Evolutionary conservation across 208 protist genomes (phyloP).

Genomic region (Phytomonas francai): DNA sequence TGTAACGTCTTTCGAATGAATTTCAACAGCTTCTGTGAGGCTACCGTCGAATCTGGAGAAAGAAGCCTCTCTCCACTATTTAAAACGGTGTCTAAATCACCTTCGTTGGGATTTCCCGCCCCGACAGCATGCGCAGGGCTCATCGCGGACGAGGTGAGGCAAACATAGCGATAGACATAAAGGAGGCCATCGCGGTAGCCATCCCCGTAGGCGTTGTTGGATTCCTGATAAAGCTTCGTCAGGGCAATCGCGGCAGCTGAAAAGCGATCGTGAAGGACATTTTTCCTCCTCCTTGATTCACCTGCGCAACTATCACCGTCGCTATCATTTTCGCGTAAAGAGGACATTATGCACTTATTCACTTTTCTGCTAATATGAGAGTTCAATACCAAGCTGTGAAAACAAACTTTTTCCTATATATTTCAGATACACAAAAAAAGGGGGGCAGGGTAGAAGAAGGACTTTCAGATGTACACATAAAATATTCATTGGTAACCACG

Average conservation of each 20-base stretch:
- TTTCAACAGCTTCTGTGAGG: conserved; percentile 18
- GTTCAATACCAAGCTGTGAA: background rate
- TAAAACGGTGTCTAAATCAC: background rate
- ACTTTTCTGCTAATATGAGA: background rate
- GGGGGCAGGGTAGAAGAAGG: background rate
- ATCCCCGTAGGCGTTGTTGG: conserved; percentile 35
- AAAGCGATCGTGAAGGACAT: conserved; percentile 28
- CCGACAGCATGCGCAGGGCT: background rate
- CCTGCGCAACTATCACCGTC: background rate
- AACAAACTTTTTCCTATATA: background rate
- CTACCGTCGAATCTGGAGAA: conserved; percentile 7
- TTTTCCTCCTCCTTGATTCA: conserved; percentile 9
- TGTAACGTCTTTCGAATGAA: conserved; percentile 26
- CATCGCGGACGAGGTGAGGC: conserved; percentile 10
- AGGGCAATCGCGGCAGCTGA: conserved; percentile 31
- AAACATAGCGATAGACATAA: conserved; percentile 35
- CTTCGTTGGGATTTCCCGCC: background rate
- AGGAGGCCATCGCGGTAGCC: conserved; percentile 50
- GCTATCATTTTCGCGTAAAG: background rate
- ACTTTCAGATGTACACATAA: background rate
- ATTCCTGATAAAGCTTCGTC: conserved; percentile 44
- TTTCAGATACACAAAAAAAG: background rate
- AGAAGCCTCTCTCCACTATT: background rate
- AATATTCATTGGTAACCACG: background rate
- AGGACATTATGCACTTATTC: background rate